Conservation (phyloP, 2,329 filamentous ascomycete species). For the Mollisiaceae sp. region DNA sequence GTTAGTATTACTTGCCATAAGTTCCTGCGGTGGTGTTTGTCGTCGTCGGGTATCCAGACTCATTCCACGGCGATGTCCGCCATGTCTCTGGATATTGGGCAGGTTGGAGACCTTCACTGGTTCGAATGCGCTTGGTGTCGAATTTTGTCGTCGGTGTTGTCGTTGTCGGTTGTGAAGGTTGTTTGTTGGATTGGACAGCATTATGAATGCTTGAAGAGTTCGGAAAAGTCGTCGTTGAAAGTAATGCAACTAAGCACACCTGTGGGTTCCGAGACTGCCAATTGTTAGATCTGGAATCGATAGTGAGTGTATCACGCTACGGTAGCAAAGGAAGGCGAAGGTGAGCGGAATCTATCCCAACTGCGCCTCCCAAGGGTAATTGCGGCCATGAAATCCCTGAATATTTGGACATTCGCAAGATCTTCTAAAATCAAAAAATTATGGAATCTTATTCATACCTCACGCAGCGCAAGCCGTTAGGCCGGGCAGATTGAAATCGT, state of each 20-base stretch:
- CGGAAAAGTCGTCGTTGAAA: constrained; percentile 62
- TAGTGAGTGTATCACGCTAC: neutral
- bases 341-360: neutral
- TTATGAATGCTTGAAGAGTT: constrained; percentile 73
- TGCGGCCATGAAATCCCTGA: no score
- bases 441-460: constrained; percentile 57
- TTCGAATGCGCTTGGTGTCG: constrained; percentile 80
- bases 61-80: constrained; percentile 78
- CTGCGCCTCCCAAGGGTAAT: no score
- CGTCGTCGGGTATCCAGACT: constrained; percentile 78
- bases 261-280: constrained; percentile 54
- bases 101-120: constrained; percentile 72
- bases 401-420: neutral
- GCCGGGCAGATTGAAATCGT: constrained; percentile 65
- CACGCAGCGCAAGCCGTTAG: constrained; percentile 84
- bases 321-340: neutral
- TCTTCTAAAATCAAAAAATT: neutral
- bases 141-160: constrained; percentile 86
- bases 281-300: constrained; percentile 38
- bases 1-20: constrained; percentile 60
- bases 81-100: constrained; percentile 60
- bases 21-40: constrained; percentile 50
- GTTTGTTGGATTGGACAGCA: constrained; percentile 79
- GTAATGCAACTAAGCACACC: constrained; percentile 56
- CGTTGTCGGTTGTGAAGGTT: constrained; percentile 76